Conservation (phyloP, 306 rosid species). For the Sicyos baderoa region DNA sequence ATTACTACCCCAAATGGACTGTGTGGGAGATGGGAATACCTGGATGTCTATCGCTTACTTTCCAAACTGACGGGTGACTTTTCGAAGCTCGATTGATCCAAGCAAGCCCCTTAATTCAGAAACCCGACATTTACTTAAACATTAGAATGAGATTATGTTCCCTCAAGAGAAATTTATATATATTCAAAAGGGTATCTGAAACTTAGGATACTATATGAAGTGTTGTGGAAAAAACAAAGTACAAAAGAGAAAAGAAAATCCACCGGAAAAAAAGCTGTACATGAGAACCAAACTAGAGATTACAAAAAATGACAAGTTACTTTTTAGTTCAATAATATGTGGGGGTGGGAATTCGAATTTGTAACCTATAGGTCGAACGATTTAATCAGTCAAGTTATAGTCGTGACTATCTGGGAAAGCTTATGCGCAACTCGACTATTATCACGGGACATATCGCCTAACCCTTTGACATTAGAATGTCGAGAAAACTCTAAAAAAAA, state of each 20-base stretch:
- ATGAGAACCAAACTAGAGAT: not conserved
- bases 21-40: slow-evolving; percentile 28
- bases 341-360: not conserved
- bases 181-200: not conserved
- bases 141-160: not conserved
- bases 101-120: slow-evolving; percentile 42
- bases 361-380: not conserved
- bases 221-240: not conserved
- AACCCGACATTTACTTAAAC: not conserved
- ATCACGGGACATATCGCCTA: no score
- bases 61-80: slow-evolving; percentile 40
- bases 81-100: slow-evolving; percentile 67
- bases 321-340: not conserved
- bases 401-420: no score
- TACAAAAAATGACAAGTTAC: not conserved
- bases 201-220: not conserved
- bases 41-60: slow-evolving; percentile 50
- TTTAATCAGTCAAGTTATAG: not conserved
- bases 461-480: no score
- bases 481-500: no score
- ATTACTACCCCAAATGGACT: slow-evolving; percentile 1
- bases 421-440: no score
- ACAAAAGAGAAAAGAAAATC: not conserved
- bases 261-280: not conserved
- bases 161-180: not conserved